Evolutionary conservation across 1,284 basidiomycete genomes (phyloP), one percentile per base, ranked within the genome.

Genomic region (Irpex rosettiformis): DNA sequence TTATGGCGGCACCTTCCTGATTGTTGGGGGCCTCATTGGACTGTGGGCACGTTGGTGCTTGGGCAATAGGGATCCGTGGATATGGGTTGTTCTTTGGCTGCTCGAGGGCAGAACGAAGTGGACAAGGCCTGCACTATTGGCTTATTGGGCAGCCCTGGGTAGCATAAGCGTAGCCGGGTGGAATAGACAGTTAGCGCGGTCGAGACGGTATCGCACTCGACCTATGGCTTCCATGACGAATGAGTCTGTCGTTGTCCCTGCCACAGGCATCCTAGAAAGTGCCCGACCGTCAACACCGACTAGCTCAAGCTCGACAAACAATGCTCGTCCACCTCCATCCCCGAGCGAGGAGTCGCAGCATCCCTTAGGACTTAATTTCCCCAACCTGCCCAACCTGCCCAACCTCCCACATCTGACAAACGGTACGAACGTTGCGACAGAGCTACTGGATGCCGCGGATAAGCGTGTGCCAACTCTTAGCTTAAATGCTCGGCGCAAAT

Each of bases 401-500:
- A 57, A 57, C 55, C 49, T 60, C 22, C 72, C 73, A 30, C 73
- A 74, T 56, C 64, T 69, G 13, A 56, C 69, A 42, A 68, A 75
- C 58, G 77, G 85, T 58, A 77, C 84, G 21, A 79, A 80, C 61
- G 85, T 85, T 42, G 92, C 91, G n/a, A 89, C 85, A 13, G 92
- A 94, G 65, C 76, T 93, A 66, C 77, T 95, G 67, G 91, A 94
- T 68, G 91, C 90, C 30, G 93, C 92, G 2, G 89, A 94, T 72
- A 93, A 92, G 72, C 85, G 85, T 60, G 88, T 95, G 59, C 93
- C 93, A n/a, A 93, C 90, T 22, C 76, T 99, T 59, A 88, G 90
- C 47, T 77, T 98, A 62, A 99, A 99, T 71, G 93, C 93, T n/a
- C 81, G 96, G 57, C 82, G 97, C 58, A 99, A 99, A 74, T 98